Evolutionary conservation across 1,139 yeast species (phyloP), one percentile per base, ranked within the genome.

Genomic region (Suhomyces terraborum): DNA sequence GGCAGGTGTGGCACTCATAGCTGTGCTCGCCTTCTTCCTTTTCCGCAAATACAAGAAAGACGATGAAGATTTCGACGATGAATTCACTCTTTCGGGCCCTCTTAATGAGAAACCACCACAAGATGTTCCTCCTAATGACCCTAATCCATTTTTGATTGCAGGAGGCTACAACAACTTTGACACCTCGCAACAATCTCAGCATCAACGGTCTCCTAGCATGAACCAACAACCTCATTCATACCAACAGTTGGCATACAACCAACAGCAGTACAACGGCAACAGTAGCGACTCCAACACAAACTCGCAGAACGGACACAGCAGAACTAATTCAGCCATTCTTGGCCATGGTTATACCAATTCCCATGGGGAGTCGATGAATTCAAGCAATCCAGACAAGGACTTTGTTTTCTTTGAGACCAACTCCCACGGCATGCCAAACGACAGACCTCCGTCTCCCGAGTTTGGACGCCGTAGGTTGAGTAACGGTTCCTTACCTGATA

Each of bases 401-500:
- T 51, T 49, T 25, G 36, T 36, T 4, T 47, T 51, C 41, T 41
- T 40, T 25, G 52, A 51, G 12, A 17, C 38, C 23, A 35, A 13
- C 23, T 18, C 30, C 21, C 34, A 26, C 13, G 35, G 40, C 4
- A 18, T 22, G 4, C 16, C 26, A 17, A 30, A 24, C 17, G 45
- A 43, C 8, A 28, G 46, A 19, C 47, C 51, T 6, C 48, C 52
- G 2, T 36, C 65, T 48, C 40, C 56, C 12, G 75, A 69, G 50
- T 60, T 62, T 53, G 68, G 79, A 49, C 73, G 66, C 63, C 69
- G 75, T 52, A 68, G 86, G 47, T 74, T 83, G 50, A 81, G 88
- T 57, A 79, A 82, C 49, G 84, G 86, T 7, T 80, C 86, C n/a
- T 64, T 83, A 48, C 89, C 88, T 0, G 88, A 83, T 59, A 72